A percentile compares a stretch with the other conserved stretches of the same genome.
Conservation (phyloP, 805 yeast genomes). For the Pachysolen tannophilus region DNA sequence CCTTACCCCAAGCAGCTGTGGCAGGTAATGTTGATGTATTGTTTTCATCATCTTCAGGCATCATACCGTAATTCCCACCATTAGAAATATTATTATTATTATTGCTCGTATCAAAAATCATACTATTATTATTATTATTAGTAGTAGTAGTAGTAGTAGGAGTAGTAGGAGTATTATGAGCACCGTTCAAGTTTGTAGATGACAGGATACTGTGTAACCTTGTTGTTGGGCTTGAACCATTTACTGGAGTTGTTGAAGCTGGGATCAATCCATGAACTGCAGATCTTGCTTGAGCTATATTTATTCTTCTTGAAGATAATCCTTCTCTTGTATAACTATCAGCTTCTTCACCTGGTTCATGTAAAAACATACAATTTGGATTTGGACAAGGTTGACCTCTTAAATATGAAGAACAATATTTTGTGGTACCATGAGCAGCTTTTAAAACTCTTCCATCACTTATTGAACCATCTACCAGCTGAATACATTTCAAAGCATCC, state of each 20-base stretch:
- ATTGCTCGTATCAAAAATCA: background rate
- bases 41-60: constrained; percentile 13
- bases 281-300: constrained; percentile 26
- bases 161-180: background rate
- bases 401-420: constrained; percentile 93
- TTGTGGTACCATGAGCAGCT: constrained; percentile 98
- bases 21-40: constrained; percentile 52
- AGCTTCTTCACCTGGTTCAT: constrained; percentile 99
- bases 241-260: constrained; percentile 16
- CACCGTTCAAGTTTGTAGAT: background rate
- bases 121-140: background rate
- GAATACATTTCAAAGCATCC: constrained; percentile 90
- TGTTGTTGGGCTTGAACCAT: background rate
- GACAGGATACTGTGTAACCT: too few species aligned
- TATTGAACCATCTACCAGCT: constrained; percentile 85
- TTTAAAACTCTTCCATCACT: constrained; percentile 85
- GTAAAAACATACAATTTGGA: constrained; percentile 97
- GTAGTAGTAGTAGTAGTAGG: background rate
- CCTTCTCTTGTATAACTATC: constrained; percentile 92
- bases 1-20: constrained; percentile 60
- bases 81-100: constrained; percentile 11
- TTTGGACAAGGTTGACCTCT: constrained; percentile 96
- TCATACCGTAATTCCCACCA: background rate
- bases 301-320: constrained; percentile 65
- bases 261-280: constrained; percentile 27